Evolutionary conservation across 2,329 filamentous ascomycete genomes (phyloP).

Genomic region (Coleophoma cylindrospora): DNA sequence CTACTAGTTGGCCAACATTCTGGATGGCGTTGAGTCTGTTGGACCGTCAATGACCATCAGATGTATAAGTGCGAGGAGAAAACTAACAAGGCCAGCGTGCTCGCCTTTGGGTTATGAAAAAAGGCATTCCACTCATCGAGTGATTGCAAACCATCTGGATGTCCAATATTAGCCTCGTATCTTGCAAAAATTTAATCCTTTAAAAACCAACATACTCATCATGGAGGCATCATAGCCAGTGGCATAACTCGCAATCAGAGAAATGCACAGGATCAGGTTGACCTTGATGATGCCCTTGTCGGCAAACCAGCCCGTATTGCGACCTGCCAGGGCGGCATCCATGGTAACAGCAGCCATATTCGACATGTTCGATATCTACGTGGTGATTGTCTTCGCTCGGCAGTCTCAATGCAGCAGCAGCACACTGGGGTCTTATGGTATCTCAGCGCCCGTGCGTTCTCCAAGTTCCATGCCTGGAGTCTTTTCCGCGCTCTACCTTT

Average conservation of each 20-base stretch:
- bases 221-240: constrained; percentile 18
- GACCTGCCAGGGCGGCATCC: constrained; percentile 9
- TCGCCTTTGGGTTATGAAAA: constrained; percentile 25
- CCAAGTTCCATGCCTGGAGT: no score
- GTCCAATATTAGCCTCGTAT: background rate
- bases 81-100: constrained; percentile 8
- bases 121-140: constrained; percentile 36
- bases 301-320: constrained; percentile 13
- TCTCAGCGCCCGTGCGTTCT: background rate
- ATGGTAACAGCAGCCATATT: constrained; percentile 9
- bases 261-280: constrained; percentile 17
- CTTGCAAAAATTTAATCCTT: background rate
- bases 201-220: constrained; percentile 9
- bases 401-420: background rate
- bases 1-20: constrained; percentile 20
- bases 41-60: no score
- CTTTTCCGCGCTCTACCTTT: no score
- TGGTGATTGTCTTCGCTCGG: background rate
- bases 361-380: background rate
- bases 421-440: background rate
- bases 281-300: constrained; percentile 18
- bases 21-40: constrained; percentile 20
- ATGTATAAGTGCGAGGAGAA: no score
- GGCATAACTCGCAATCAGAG: constrained; percentile 20
- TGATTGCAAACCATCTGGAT: constrained; percentile 35